Base-by-base conservation (phyloP, 495 filamentous ascomycete genomes). In the Oidiodendron maius region DNA sequence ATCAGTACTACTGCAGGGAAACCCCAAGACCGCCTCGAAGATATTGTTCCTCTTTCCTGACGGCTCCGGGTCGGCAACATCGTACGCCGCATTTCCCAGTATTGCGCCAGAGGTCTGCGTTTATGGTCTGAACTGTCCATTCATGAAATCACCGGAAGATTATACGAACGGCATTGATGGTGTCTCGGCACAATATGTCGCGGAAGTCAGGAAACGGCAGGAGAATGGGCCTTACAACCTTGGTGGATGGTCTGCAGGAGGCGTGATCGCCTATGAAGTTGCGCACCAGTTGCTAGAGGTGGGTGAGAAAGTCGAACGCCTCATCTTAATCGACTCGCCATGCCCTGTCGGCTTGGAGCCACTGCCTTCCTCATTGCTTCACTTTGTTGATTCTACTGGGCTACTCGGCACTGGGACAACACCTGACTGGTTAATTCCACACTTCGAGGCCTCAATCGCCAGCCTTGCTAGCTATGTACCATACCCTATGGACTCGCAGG, bases 231-330 rank as follows among this genome's bases (percentile, higher is more conserved):
- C 86, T 0, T 90, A 89, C 57, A 63, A 72, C 34, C 56, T 90
- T 8, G 75, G 77, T 4, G 86, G 86, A 16, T 96, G 90, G 90
- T 89, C 84, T 16, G 87, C 88, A 11, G 90, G 90, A 42, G 84
- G 84, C 28, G 85, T 91, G 20, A 83, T 89, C 56, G 89, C 89
- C 17, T 96, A 87, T 60, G 87, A 91, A 58, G 84, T 85, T 16
- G 80, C 81, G 28, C 79, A 78, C 45, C 80, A 87, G 50, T 70
- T 94, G 4, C 70, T 81, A 52, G 72, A 77, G 40, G 71, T 73
- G 17, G 81, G 80, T 17, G 84, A 91, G 25, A 63, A 69, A 49
- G 85, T 95, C 22, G n/a, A 30, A 13, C 2, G 1, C 50, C 60
- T 48, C 4, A 40, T 51, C 21, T 8, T 51, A 9, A 38, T 51